phyloP scores from a whole-genome alignment of 73 alveolate species.

The Stentor roeselii region DNA sequence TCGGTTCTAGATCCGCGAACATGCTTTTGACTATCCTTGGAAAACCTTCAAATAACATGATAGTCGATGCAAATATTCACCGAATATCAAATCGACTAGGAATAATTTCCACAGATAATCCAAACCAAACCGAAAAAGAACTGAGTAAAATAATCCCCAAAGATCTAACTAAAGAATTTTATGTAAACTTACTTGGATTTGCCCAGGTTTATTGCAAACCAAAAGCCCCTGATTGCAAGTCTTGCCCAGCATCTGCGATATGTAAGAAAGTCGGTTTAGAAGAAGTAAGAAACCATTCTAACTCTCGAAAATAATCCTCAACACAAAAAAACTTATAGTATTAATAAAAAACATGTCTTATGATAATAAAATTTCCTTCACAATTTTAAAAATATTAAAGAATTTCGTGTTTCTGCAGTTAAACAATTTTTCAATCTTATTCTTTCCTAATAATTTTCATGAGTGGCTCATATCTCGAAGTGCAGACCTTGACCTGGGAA shows the following conservation, averaged over 20 bases:
- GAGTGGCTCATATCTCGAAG: conserved; percentile 18
- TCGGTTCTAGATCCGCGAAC: conserved; percentile 87
- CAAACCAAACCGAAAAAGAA: conserved; percentile 79
- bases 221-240: conserved; percentile 63
- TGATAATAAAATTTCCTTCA: no score
- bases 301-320: no score
- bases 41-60: conserved; percentile 75
- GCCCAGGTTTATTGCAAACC: conserved; percentile 87
- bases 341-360: no score
- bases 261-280: no score
- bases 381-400: no score
- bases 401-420: no score
- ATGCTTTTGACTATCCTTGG: conserved; percentile 69
- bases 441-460: no score
- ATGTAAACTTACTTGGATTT: conserved; percentile 86
- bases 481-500: conserved; percentile 52
- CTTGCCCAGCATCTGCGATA: conserved; percentile 43
- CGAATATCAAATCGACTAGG: conserved; percentile 81
- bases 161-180: conserved; percentile 72
- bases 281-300: no score
- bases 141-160: conserved; percentile 78
- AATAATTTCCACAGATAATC: conserved; percentile 84
- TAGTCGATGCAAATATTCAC: conserved; percentile 96
- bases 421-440: no score
- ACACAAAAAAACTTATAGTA: no score